Conservation (phyloP, 768 basidiomycete species). For the Stropharia rugosoannulata region DNA sequence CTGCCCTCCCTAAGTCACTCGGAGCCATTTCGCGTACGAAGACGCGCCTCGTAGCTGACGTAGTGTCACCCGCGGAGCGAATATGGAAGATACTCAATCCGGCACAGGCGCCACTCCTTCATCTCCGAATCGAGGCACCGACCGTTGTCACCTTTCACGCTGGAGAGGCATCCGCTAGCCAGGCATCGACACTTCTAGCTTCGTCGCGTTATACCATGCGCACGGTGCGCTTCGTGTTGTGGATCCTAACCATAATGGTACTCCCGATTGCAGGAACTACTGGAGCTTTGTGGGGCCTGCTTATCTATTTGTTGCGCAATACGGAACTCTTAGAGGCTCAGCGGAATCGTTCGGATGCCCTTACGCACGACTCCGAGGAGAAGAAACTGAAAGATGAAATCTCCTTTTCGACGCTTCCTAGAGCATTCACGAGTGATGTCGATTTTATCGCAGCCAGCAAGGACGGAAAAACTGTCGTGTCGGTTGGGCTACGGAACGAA, state of each 20-base stretch:
- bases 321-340: conserved; percentile 90
- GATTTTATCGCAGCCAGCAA: conserved; percentile 74
- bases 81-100: conserved; percentile 84
- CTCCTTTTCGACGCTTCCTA: conserved; percentile 70
- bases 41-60: conserved; percentile 22
- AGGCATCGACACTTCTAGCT: conserved; percentile 15
- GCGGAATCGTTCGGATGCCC: conserved; percentile 52
- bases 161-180: conserved; percentile 18
- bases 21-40: conserved; percentile 33
- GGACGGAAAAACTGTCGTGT: conserved; percentile 63
- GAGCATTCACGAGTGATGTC: conserved; percentile 80
- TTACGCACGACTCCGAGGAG: conserved; percentile 14
- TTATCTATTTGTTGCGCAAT: conserved; percentile 88
- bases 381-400: conserved; percentile 42
- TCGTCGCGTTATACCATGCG: conserved; percentile 43
- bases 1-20: conserved; percentile 26
- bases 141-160: conserved; percentile 67
- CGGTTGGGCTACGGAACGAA: conserved; percentile 79
- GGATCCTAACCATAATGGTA: conserved; percentile 80
- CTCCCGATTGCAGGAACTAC: conserved; percentile 84
- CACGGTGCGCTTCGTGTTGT: conserved; percentile 58
- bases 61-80: conserved; percentile 53
- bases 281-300: conserved; percentile 66
- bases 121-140: conserved; percentile 80
- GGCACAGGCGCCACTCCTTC: conserved; percentile 58